Percentiles rank a stretch among this genome's conserved stretches.
Evolutionary conservation across 192 early-diverging fungal genomes (phyloP).

Genomic region (Chytriomyces confervae): DNA sequence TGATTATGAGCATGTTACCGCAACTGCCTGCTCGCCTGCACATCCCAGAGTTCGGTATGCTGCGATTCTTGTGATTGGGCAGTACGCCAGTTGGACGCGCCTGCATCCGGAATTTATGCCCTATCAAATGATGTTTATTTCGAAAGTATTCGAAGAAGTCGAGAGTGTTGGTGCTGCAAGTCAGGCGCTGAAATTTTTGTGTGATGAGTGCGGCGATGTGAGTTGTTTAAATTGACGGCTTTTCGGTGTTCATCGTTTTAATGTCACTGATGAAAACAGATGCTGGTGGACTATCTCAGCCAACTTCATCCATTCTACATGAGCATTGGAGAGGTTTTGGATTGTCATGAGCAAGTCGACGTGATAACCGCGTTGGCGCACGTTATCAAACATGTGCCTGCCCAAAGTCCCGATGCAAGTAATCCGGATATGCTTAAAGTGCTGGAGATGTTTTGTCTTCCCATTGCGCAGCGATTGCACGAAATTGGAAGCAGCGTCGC

Average conservation of each 20-base stretch:
- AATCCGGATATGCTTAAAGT: constrained; percentile 57
- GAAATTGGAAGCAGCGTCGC: constrained; percentile 49
- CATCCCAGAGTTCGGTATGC: constrained; percentile 97
- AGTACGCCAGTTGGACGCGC: constrained; percentile 93
- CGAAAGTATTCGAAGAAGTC: constrained; percentile 84
- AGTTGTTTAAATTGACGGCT: constrained; percentile 14
- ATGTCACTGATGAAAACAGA: constrained; percentile 36
- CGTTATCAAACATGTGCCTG: constrained; percentile 81
- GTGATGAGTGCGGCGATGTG: constrained; percentile 88
- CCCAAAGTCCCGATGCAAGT: constrained; percentile 22
- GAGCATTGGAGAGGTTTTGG: constrained; percentile 68
- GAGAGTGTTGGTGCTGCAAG: constrained; percentile 87
- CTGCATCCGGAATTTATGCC: constrained; percentile 84
- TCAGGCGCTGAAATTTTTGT: constrained; percentile 85
- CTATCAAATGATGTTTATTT: constrained; percentile 91
- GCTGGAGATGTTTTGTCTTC: constrained; percentile 75
- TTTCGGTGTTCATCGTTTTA: too few species aligned
- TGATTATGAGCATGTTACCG: constrained; percentile 89
- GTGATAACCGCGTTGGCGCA: constrained; percentile 90
- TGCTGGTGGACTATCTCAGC: constrained; percentile 76
- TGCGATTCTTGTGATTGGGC: constrained; percentile 92
- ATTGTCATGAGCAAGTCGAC: constrained; percentile 72
- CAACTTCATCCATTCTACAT: constrained; percentile 87
- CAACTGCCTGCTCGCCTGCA: constrained; percentile 80
- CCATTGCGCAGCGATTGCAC: constrained; percentile 74